These are phyloP conservation scores for Cicer judaicum DNA, from an alignment of 306 rosid genomes.

Conservation along the genomic window DNA sequence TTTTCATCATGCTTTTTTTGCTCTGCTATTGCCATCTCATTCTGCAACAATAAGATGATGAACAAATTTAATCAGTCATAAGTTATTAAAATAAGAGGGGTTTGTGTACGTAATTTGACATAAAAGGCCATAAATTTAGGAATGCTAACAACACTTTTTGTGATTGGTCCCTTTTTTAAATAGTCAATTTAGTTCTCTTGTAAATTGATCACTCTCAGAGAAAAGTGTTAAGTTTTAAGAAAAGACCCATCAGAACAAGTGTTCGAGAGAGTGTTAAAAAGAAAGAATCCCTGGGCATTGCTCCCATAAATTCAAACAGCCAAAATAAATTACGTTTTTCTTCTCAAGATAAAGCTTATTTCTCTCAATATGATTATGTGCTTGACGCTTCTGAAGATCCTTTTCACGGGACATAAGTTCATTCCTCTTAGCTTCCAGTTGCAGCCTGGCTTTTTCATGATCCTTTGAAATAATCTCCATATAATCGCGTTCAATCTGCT, in stretches of 20 bases:
- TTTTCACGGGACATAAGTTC: constrained; percentile 59
- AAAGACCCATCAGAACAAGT: background rate
- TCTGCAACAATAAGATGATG: constrained; percentile 48
- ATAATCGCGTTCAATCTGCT: constrained; percentile 43
- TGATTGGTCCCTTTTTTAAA: background rate
- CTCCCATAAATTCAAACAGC: constrained; percentile 10
- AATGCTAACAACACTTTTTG: background rate
- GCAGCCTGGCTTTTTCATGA: constrained; percentile 52
- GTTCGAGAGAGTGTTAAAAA: background rate
- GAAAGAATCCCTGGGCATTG: background rate
- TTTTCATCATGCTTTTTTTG: constrained; percentile 71
- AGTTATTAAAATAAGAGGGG: constrained; percentile 13
- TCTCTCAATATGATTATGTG: constrained; percentile 59
- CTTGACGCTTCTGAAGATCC: constrained; percentile 54
- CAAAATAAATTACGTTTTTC: constrained; percentile 58
- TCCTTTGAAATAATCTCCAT: constrained; percentile 49
- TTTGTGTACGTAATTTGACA: background rate
- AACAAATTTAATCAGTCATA: background rate
- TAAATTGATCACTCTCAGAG: background rate
- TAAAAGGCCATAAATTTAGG: background rate
- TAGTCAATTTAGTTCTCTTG: background rate
- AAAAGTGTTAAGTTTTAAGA: background rate
- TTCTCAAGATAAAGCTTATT: constrained; percentile 53
- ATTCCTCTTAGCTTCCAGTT: constrained; percentile 56
- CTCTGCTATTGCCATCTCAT: constrained; percentile 69